Base-by-base conservation (phyloP, 208 protist species). In the Tritrichomonas foetus region DNA sequence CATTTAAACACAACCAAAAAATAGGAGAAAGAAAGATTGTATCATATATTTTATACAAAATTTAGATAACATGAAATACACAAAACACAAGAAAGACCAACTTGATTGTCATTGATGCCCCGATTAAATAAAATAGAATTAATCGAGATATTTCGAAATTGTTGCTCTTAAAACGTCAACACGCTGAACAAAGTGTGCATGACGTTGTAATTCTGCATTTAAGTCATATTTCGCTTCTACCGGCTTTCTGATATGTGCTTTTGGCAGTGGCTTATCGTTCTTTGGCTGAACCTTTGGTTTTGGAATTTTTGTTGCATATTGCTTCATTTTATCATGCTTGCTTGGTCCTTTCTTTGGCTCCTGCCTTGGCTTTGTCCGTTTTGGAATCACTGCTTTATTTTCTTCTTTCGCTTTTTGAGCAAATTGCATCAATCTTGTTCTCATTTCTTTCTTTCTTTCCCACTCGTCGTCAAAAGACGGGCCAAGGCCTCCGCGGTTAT, bases 361-460 rank as follows among this genome's bases (percentile, higher is more conserved):
- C 14, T 30, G 5, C 20, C 36, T 44, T 84, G 27, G 27, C 8
- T 47, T 44, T 49, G 27, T n/a, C 25, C 36, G 49, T n/a, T 84
- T 84, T 13, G 44, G 41, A 30, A 84, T 53, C 33, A 20, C 13
- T 13, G 36, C 44, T 84, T 84, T 84, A 53, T 84, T 84, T 49
- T 84, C 74, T 53, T 49, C 14, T 53, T 33, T 44, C 53, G 44
- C n/a, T 84, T n/a, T 49, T 53, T 84, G 27, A 3, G 41, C 74
- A 30, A 84, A 84, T 53, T 84, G 74, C 74, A 84, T 84, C 3
- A 84, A 8, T 84, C 36, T 49, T 53, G 74, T 44, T 47, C 74
- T 33, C 36, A 53, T 84, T 84, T 84, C 74, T 84, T 53, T 84
- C 74, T 84, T 84, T 20, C 20, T 49, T 30, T 84, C 74, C 74